Evolutionary conservation across 805 yeast genomes (phyloP), one percentile per base, ranked within the genome.

Genomic region (Soucietia sequanensis): DNA sequence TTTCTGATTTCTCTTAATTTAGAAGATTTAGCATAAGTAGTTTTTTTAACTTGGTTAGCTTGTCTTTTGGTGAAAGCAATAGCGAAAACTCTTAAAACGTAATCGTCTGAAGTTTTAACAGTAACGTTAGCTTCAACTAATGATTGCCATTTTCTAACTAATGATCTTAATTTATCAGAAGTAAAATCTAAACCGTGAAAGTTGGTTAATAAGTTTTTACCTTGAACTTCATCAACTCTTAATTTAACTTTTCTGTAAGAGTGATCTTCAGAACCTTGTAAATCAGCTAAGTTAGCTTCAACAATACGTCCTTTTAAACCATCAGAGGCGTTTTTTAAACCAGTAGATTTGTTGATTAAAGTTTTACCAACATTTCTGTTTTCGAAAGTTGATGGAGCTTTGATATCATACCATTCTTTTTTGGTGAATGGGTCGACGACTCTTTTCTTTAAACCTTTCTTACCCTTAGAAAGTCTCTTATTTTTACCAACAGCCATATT

Each of bases 171-270:
- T 80, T 91, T 91, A 79, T 90, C 97, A 53, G 95, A 78, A 65
- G 98, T 90, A 84, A 91, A 90, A 79, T 89, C 95, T 74, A 91
- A 74, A 65, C 98, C 98, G 81, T 90, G 97, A 95, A 90, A 91
- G 95, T 91, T 91, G 80, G 98, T 90, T 70, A 90, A 80, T 66
- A 90, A 80, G 84, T 90, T 89, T 79, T 88, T 87, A 77, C 97
- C 98, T 78, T 91, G 96, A 58, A 90, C 96, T 78, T 91, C 98
- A 65, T 90, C 98, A 60, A 91, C 95, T 78, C 97, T 89, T 75
- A 91, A 86, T 76, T 84, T 87, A 68, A 91, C 77, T 78, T 91
- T 89, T 82, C 95, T 91, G 87, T 83, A 84, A 51, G 97, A 82
- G 81, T 90, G 95, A 78, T 91, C 98, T 80, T 91, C 98, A 63